Evolutionary conservation across 345 rosid species (phyloP).

Genomic region (Melaleuca alternifolia): DNA sequence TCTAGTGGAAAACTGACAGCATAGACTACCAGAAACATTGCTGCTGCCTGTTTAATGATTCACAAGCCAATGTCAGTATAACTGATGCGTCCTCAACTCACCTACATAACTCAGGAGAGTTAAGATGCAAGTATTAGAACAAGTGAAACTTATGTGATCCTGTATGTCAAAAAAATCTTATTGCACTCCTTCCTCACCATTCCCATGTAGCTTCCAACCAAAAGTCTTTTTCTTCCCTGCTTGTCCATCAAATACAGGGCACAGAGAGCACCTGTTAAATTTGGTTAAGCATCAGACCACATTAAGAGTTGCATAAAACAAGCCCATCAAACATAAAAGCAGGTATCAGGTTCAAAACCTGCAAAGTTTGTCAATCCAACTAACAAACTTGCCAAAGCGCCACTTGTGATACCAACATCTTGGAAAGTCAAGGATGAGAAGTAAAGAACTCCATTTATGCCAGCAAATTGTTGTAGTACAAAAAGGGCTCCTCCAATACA

Average conservation of each 20-base stretch:
- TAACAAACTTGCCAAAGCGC: constrained; percentile 51
- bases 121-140: neutral
- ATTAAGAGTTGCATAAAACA: neutral
- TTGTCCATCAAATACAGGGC: constrained; percentile 59
- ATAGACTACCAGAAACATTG: constrained; percentile 49
- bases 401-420: constrained; percentile 53
- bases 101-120: neutral
- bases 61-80: neutral
- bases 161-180: neutral
- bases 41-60: constrained; percentile 43
- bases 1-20: constrained; percentile 48
- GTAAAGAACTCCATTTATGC: constrained; percentile 78
- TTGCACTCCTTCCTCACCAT: constrained; percentile 37
- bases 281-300: neutral
- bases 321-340: neutral
- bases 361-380: constrained; percentile 63
- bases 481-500: constrained; percentile 60
- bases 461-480: constrained; percentile 72
- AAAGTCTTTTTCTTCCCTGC: constrained; percentile 57
- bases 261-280: constrained; percentile 42
- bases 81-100: neutral
- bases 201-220: constrained; percentile 63
- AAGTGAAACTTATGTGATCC: neutral
- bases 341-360: constrained; percentile 24
- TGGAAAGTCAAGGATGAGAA: constrained; percentile 70